Conservation (phyloP, 2,329 filamentous ascomycete species). For the Aspergillus pseudoglaucus region DNA sequence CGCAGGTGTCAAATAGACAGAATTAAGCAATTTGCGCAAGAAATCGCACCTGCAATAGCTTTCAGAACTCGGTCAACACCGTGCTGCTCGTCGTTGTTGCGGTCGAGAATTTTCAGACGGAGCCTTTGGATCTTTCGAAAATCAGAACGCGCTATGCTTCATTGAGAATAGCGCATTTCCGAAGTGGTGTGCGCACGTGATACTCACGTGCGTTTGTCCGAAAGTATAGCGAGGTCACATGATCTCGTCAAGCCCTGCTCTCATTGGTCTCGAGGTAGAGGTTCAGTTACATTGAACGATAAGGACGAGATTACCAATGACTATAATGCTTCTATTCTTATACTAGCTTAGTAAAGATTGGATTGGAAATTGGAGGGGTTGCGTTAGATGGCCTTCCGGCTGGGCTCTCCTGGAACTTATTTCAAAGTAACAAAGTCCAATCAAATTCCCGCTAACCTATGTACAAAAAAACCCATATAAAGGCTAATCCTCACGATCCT, state of each 20-base stretch:
- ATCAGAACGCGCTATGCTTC: constrained; percentile 29
- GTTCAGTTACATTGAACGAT: not conserved
- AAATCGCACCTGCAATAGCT: constrained; percentile 20
- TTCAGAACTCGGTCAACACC: constrained; percentile 27
- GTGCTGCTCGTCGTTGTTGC: constrained; percentile 31
- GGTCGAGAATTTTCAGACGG: constrained; percentile 33
- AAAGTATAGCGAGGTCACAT: constrained; percentile 25
- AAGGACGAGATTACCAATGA: not conserved
- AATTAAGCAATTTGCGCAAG: constrained; percentile 16
- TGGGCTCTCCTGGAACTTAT: not conserved
- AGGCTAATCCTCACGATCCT: constrained; percentile 9
- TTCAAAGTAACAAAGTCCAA: not conserved
- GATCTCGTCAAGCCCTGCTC: constrained; percentile 17
- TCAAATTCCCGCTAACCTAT: not conserved
- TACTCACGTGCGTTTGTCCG: constrained; percentile 15
- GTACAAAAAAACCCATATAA: constrained; percentile 1
- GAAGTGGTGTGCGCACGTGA: constrained; percentile 13
- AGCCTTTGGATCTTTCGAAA: constrained; percentile 36
- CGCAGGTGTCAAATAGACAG: constrained; percentile 9
- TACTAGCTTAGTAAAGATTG: too few species aligned
- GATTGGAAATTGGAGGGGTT: not conserved
- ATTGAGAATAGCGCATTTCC: constrained; percentile 15
- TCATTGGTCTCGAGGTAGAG: constrained; percentile 6
- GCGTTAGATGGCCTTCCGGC: not conserved
- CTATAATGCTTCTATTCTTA: too few species aligned